Base-by-base conservation (phyloP, 2,329 filamentous ascomycete species). In the Diaporthe longicolla region DNA sequence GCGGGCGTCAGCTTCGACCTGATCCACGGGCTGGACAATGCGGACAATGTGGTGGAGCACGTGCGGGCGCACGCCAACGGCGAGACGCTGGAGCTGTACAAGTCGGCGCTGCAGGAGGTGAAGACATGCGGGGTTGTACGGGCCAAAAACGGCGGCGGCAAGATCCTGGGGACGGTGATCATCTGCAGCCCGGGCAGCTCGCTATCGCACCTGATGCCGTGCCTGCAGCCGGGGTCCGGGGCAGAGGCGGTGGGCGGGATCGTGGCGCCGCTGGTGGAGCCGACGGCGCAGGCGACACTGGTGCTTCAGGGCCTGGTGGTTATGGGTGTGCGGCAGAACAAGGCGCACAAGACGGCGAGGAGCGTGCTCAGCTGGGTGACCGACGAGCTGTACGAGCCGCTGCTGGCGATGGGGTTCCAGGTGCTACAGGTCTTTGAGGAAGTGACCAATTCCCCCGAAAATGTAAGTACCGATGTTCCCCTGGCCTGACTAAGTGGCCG, bases 391-490 rank as follows among this genome's bases (percentile, higher is more conserved):
- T 90, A 91, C 76, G 94, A 97, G 81, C 91, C 92, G 48, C 85
- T 97, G 74, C 87, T 92, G 72, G 91, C 90, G 0, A 94, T 97
- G 93, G 94, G 94, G 1, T 97, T 97, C 80, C 91, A 91, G 76
- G 89, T 94, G 58, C 84, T 95, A 76, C 93, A 96, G 83, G 92
- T 89, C 54, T 97, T 95, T 82, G 94, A 97, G 79, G 94, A 97
- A 82, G 89, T 97, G 70, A 93, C 91, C 74, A 89, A 88, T 76
- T 90, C 93, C 26, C 84, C 85, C 4, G 88, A 89, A 24, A 86
- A 84, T 80, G 88, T 89, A 74, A 82, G 86, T 83, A 1, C 13
- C 5, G 2, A 8, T 19, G 35, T 48, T 17, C 11, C 24, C 50
- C 9, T 26, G 26, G 4, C 32, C 50, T 24, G 19, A 19, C 17